Base-by-base conservation (phyloP, 768 basidiomycete species). In the Hygrophorus russula region DNA sequence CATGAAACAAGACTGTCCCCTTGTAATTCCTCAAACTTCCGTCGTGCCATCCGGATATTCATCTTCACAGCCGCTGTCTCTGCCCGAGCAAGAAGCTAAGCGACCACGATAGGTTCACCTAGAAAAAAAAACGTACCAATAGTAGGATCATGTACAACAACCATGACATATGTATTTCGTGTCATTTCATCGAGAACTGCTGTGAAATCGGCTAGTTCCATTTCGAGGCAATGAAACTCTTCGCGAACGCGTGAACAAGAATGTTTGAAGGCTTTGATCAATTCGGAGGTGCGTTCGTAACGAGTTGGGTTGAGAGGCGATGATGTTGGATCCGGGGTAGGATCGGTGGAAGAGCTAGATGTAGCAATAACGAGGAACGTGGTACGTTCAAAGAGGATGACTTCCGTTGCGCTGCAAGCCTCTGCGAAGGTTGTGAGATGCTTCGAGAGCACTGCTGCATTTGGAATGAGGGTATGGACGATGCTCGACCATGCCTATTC, bases 301-400 rank as follows among this genome's bases (percentile, higher is more conserved):
- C 87, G 78, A 46, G 78, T 83, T 4, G 80, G 63, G 44, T 79
- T 70, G 45, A 89, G 67, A 44, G 53, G 41, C 9, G 15, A 30
- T 30, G 39, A n/a, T 12, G 14, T 41, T 12, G 39, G 14, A 42
- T 35, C 18, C 2, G 20, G 6, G 27, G 34, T 7, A 27, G 61
- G 48, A 17, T 58, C 46, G 15, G 68, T 69, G 58, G 56, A 72
- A 53, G 52, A 68, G 52, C 61, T 74, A 15, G 84, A 85, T 2
- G 86, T 86, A 4, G 94, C 91, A 49, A 99, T 92, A 52, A 99
- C 93, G 42, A 99, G 83, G 67, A 98, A 98, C 27, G 96, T 98
- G 7, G 92, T 93, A 41, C 89, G 83, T 58, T 99, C 96, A 54
- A 99, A 98, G 32, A 97, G 76, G 53, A 98, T 82, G 45, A 91